A percentile compares a stretch with the other conserved stretches of the same genome.
phyloP scores from a whole-genome alignment of 2,329 filamentous ascomycete genomes.

The Aspergillus sp. region DNA sequence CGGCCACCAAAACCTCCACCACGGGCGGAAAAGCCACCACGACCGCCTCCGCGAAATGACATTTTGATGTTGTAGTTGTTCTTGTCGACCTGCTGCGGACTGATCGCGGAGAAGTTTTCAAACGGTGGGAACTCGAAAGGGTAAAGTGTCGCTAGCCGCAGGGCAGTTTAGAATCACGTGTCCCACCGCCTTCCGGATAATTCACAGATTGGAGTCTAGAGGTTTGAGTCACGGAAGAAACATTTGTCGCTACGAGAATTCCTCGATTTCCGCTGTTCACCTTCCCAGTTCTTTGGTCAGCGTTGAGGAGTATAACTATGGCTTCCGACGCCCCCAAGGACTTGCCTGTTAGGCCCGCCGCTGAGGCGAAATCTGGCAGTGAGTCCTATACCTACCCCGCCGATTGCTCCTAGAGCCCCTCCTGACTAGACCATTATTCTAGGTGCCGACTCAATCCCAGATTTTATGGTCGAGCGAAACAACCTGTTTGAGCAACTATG shows the following conservation, averaged over 20 bases:
- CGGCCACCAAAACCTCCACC: conserved; percentile 45
- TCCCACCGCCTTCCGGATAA: conserved; percentile 36
- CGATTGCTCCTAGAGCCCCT: conserved; percentile 31
- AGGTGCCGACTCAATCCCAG: conserved; percentile 54
- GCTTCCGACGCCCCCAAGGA: conserved; percentile 37
- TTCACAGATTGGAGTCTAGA: conserved; percentile 17
- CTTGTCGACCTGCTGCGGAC: conserved; percentile 26
- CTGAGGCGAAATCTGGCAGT: conserved; percentile 27
- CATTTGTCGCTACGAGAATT: conserved; percentile 14
- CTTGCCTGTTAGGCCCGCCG: conserved; percentile 36
- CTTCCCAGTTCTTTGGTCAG: conserved; percentile 16
- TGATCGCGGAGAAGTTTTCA: conserved; percentile 39
- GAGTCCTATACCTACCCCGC: conserved; percentile 32
- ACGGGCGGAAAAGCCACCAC: conserved; percentile 53
- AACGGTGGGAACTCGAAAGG: conserved; percentile 45
- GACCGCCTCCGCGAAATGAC: conserved; percentile 64
- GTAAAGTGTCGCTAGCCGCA: conserved; percentile 38
- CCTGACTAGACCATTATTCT: conserved; percentile 24
- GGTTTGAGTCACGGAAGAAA: conserved; percentile 7
- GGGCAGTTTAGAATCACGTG: conserved; percentile 36
- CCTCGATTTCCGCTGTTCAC: conserved; percentile 21
- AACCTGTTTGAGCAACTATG: conserved; percentile 87
- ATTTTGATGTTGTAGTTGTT: conserved; percentile 45
- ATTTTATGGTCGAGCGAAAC: conserved; percentile 80
- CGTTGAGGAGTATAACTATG: conserved; percentile 25